Evolutionary conservation across 352 stramenopile genomes (phyloP), one percentile per base, ranked within the genome.

Genomic region (Hyaloperonospora brassicae): DNA sequence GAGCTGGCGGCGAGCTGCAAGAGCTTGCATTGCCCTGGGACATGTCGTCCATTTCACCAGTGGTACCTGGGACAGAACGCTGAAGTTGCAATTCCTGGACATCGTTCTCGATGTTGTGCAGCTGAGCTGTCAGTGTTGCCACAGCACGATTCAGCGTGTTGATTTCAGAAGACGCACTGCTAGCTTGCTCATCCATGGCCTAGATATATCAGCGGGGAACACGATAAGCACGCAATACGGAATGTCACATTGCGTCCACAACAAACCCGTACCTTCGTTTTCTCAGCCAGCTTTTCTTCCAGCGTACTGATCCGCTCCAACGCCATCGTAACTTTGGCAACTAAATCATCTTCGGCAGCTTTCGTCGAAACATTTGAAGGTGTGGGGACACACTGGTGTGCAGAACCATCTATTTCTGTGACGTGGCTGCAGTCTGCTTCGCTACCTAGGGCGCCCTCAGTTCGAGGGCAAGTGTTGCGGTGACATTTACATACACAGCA

Each of bases 401-500:
- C 24, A 17, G 34, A 55, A 35, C 11, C 24, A 45, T 41, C 38
- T 22, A 10, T 2, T 5, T 47, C 17, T 17, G 36, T 44, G 11
- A 31, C n/a, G 11, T 51, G 50, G 17, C 42, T 24, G 25, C 47
- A 41, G 25, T 23, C 13, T 46, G 39, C 8, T 36, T 55, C 52
- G 27, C 55, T 49, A 25, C 62, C 49, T 23, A 58, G 21, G 17
- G 23, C 14, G 5, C 13, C 39, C 21, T 59, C 51, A 13, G 6
- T 47, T 47, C 35, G 46, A 36, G 47, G 7, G 36, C 43, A 52
- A 47, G 46, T 25, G 24, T 31, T 47, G 22, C 50, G 54, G 47
- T 81, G 66, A 24, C 73, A 86, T 13, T 41, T 49, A 52, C 72
- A 84, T n/a, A 61, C 59, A 30, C 75, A 83, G 23, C 72, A 81